phyloP scores from a whole-genome alignment of 371 early-diverging fungal species.

The Smittium mucronatum region DNA sequence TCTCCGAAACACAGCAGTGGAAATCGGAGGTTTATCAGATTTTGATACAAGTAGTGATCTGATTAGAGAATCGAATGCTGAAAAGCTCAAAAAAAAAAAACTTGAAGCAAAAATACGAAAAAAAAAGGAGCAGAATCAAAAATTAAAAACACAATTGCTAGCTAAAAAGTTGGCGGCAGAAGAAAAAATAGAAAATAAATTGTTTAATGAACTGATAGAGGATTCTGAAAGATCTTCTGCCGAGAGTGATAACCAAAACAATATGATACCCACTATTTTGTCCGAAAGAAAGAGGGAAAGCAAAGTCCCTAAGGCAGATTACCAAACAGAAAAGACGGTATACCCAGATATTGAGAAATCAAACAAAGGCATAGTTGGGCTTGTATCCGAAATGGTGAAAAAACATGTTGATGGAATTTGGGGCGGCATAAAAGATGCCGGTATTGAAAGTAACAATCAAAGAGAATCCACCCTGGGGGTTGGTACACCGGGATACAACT shows the following conservation, averaged over 20 bases:
- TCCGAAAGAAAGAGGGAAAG: not conserved
- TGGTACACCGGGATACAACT: too few relatives aligned
- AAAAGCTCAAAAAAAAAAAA: not conserved
- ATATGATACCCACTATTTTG: not conserved
- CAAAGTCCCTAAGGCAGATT: not conserved
- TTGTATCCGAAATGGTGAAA: slow-evolving; percentile 10
- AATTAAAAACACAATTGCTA: not conserved
- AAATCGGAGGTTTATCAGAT: not conserved
- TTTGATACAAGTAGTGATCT: not conserved
- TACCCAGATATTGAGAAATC: not conserved
- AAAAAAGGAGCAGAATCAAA: not conserved
- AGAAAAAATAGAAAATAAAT: not conserved
- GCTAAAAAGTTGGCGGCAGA: not conserved
- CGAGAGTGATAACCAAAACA: not conserved
- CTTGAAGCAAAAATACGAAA: not conserved
- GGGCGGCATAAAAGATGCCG: not conserved
- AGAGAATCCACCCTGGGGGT: too few relatives aligned
- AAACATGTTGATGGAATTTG: slow-evolving; percentile 9
- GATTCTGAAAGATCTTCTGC: not conserved
- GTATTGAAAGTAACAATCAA: not conserved
- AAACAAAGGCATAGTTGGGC: slow-evolving; percentile 7
- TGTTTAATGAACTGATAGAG: not conserved
- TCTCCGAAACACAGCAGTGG: not conserved
- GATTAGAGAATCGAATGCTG: not conserved
- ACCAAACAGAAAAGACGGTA: not conserved